phyloP scores from a whole-genome alignment of 768 basidiomycete genomes.

The Pulveroboletus sp. region DNA sequence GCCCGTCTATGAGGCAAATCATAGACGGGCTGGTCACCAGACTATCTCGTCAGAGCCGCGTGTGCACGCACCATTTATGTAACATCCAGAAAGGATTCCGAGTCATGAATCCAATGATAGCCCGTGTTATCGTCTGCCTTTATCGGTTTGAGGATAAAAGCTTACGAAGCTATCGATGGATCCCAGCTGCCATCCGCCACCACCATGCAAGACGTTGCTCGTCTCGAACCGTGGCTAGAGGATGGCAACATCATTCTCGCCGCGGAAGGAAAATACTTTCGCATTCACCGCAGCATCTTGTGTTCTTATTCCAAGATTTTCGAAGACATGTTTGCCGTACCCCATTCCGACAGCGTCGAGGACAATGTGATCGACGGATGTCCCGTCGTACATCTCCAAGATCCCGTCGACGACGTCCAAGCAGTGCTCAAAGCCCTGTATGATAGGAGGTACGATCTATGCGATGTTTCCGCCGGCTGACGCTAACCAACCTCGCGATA shows the following conservation, averaged over 20 bases:
- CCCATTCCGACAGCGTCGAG: background rate
- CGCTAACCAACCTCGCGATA: background rate
- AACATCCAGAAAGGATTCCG: no score
- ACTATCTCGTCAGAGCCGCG: no score
- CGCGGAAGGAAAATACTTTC: constrained; percentile 25
- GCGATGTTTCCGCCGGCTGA: background rate
- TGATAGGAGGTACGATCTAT: constrained; percentile 10
- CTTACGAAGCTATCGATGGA: no score
- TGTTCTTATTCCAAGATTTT: constrained; percentile 28
- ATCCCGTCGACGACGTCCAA: constrained; percentile 11
- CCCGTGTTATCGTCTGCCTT: no score
- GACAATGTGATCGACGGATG: constrained; percentile 16
- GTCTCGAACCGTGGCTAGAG: constrained; percentile 23
- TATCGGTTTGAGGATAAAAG: no score
- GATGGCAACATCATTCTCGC: constrained; percentile 32
- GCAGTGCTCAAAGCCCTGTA: constrained; percentile 20
- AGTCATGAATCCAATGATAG: no score
- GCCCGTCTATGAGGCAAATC: no score
- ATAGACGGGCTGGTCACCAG: no score
- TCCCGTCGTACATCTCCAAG: constrained; percentile 18
- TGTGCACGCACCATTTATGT: no score
- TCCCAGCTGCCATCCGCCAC: background rate
- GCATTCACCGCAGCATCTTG: constrained; percentile 30
- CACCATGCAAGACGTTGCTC: background rate
- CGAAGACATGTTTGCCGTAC: constrained; percentile 26